Base-by-base conservation (phyloP, 805 yeast genomes). In the Sugiyamaella floridensis region DNA sequence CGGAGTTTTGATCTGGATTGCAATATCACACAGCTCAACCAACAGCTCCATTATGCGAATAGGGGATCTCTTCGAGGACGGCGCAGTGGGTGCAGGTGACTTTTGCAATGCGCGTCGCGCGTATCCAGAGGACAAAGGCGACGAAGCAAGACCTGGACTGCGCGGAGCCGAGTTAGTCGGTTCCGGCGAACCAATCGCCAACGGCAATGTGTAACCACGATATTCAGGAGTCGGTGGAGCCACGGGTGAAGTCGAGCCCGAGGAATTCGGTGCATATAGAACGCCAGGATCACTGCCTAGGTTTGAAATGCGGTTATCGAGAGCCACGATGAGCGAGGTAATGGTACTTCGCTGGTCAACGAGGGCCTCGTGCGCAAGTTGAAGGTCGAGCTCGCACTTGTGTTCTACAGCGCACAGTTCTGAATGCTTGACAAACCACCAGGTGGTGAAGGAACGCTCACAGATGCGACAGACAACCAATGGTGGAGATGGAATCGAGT, bases 371-470 rank as follows among this genome's bases (percentile, higher is more conserved):
- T 92, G 96, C 45, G 82, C 72, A 37, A 75, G 60, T 62, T 85
- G 87, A 9, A 92, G 80, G 34, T 83, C 82, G 59, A 89, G 89
- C 62, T 83, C 89, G 10, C 86, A 79, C 61, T 82, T 78, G 68
- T 89, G 96, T 66, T 90, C 97, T 37, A 87, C 78, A 28, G 86
- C 74, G 62, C 99, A 93, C 46, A 86, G 71, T 63, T 89, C 93
- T 1, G 92, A 84, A 68, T 93, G 99, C 48, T 83, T 78, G 61
- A 92, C 99, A 41, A 93, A 74, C 85, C 95, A 93, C 99, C 99
- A 93, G 3, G 89, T 86, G 3, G 96, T 97, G n/a, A 89, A 82
- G 47, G 78, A 78, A 29, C 82, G 81, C 63, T 93, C 99, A 69
- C 99, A 93, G 26, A 93, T 89, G 47, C 97, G 77, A 67, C 99